Conservation (phyloP, 2,329 filamentous ascomycete genomes). For the Hymenoscyphus linearis region DNA sequence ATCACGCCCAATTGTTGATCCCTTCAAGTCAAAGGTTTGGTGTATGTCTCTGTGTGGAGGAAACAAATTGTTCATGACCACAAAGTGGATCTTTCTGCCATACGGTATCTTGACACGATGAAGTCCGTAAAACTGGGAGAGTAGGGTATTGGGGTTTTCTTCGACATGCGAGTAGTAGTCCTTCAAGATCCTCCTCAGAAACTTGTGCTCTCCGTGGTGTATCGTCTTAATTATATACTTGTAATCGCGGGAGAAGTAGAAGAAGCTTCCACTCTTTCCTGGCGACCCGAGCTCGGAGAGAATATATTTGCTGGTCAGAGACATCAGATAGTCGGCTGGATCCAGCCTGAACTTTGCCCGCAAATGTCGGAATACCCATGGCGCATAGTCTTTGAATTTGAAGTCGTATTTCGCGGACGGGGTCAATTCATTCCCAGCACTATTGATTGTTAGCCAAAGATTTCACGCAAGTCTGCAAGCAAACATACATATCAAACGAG, state of each 20-base stretch:
- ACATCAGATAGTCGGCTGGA: constrained; percentile 97
- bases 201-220: constrained; percentile 89
- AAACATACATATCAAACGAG: constrained; percentile 89
- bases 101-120: constrained; percentile 98
- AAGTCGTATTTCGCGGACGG: constrained; percentile 99
- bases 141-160: constrained; percentile 90
- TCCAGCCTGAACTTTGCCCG: constrained; percentile 85
- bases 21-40: constrained; percentile 93
- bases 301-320: constrained; percentile 96
- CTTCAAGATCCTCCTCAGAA: constrained; percentile 74
- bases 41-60: constrained; percentile 97
- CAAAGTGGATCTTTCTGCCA: constrained; percentile 97
- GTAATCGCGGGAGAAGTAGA: constrained; percentile 99
- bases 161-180: constrained; percentile 93
- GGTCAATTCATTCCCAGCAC: constrained; percentile 92
- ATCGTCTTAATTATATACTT: constrained; percentile 99
- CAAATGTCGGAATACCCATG: constrained; percentile 95
- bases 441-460: constrained; percentile 38
- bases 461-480: background rate
- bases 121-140: constrained; percentile 96
- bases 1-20: constrained; percentile 89
- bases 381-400: constrained; percentile 99
- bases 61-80: constrained; percentile 99
- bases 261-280: constrained; percentile 97
- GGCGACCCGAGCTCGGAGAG: constrained; percentile 94